A percentile compares a stretch with the other conserved stretches of the same genome.
Evolutionary conservation across 306 rosid species (phyloP).

Genomic region (Cucumis melo): DNA sequence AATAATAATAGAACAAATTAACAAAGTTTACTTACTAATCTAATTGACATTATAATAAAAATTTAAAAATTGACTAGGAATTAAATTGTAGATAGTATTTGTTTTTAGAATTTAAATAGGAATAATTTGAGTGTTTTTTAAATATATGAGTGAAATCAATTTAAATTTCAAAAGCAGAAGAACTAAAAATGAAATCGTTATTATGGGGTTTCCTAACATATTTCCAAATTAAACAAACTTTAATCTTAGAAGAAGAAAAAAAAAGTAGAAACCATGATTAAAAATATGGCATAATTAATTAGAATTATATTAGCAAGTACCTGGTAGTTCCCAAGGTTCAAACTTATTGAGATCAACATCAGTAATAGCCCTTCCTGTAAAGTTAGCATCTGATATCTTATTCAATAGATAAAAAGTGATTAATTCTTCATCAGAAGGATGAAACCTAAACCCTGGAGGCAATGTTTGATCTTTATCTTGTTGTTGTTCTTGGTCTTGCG

Average conservation of each 20-base stretch:
- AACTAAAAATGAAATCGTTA: too few species aligned
- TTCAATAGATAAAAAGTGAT: slow-evolving; percentile 62
- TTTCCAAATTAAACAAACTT: neutral
- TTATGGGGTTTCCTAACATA: too few species aligned
- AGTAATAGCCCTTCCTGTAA: slow-evolving; percentile 54
- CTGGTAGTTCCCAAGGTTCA: slow-evolving; percentile 99
- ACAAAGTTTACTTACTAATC: too few species aligned
- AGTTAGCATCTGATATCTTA: slow-evolving; percentile 59
- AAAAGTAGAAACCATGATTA: neutral
- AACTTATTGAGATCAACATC: slow-evolving; percentile 92
- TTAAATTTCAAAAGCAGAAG: too few species aligned
- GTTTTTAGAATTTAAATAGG: too few species aligned
- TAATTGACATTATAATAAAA: neutral
- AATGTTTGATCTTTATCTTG: slow-evolving; percentile 43
- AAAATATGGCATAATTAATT: too few species aligned
- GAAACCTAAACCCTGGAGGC: slow-evolving; percentile 89
- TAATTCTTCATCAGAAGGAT: slow-evolving; percentile 90
- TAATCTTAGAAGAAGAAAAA: neutral
- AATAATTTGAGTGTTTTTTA: too few species aligned
- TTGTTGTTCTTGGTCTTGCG: neutral
- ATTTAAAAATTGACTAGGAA: neutral
- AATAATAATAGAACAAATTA: too few species aligned
- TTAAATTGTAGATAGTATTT: too few species aligned
- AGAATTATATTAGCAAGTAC: slow-evolving; percentile 13
- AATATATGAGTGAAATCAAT: too few species aligned